A percentile compares a stretch with the other conserved stretches of the same genome.
Evolutionary conservation across 2,329 filamentous ascomycete species (phyloP).

Genomic region (Aspergillus tubingensis): DNA sequence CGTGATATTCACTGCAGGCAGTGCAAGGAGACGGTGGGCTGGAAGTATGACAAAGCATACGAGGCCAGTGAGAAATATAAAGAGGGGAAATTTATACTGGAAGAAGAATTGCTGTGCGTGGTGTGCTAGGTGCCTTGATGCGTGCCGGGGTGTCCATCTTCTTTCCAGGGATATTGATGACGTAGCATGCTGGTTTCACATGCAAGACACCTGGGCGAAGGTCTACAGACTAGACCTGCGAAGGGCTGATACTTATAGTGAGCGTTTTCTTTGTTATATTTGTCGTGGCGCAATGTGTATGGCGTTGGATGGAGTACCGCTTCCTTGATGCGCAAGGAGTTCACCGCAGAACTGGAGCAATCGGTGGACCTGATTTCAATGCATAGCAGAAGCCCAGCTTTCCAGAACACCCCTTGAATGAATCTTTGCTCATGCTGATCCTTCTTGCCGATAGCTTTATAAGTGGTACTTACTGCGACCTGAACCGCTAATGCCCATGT

Average conservation of each 20-base stretch:
- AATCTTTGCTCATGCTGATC: not conserved
- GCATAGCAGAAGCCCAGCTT: slow-evolving; percentile 4
- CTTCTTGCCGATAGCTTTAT: slow-evolving; percentile 9
- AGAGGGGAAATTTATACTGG: slow-evolving; percentile 96
- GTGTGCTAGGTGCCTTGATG: slow-evolving; percentile 57
- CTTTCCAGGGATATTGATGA: slow-evolving; percentile 1
- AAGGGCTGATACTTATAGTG: slow-evolving; percentile 20
- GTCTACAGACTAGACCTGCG: slow-evolving; percentile 10
- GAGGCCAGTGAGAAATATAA: slow-evolving; percentile 95
- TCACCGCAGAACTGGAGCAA: slow-evolving; percentile 3
- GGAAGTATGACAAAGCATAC: slow-evolving; percentile 98
- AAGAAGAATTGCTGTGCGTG: slow-evolving; percentile 83
- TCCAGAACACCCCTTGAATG: not conserved
- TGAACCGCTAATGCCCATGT: not conserved
- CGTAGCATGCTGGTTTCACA: slow-evolving; percentile 2
- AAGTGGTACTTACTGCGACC: slow-evolving; percentile 5
- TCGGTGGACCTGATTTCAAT: slow-evolving; percentile 3
- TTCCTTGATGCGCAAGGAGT: slow-evolving; percentile 9
- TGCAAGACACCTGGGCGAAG: slow-evolving; percentile 9
- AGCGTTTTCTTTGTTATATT: slow-evolving; percentile 16
- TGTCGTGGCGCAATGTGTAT: slow-evolving; percentile 18
- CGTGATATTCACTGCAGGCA: slow-evolving; percentile 89
- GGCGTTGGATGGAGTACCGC: slow-evolving; percentile 23
- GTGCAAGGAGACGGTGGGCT: slow-evolving; percentile 90
- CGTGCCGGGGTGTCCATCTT: not conserved